phyloP scores from a whole-genome alignment of 73 alveolate species.

The Durusdinium trenchii region DNA sequence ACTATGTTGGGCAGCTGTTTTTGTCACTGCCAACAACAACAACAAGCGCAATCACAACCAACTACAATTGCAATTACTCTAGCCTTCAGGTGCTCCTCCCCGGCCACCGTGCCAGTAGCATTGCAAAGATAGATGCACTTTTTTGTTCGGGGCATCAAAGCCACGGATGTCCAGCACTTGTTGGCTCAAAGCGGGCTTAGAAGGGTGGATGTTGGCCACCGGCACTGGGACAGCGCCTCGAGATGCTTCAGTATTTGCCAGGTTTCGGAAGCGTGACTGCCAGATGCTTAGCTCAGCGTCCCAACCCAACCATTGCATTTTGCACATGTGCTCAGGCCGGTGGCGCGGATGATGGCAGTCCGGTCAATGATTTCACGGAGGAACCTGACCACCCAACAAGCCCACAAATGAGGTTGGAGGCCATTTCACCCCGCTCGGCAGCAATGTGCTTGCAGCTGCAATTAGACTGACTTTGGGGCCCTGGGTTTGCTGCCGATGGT shows the following conservation, averaged over 20 bases:
- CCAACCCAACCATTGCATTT: neutral
- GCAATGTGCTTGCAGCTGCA: conserved; percentile 46
- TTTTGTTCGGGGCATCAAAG: too few species aligned
- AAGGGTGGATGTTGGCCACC: too few species aligned
- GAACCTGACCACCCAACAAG: conserved; percentile 15
- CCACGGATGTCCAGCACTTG: too few species aligned
- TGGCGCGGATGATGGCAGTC: conserved; percentile 37
- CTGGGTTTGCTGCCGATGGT: neutral
- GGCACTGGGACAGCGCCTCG: too few species aligned
- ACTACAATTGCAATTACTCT: too few species aligned
- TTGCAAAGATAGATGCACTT: too few species aligned
- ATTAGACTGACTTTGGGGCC: neutral
- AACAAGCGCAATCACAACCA: too few species aligned
- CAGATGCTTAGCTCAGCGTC: neutral
- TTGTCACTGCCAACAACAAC: too few species aligned
- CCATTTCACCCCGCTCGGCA: conserved; percentile 34
- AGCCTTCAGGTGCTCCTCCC: too few species aligned
- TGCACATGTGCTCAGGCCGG: neutral
- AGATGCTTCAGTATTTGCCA: conserved; percentile 52
- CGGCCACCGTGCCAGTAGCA: too few species aligned
- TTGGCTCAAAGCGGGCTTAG: too few species aligned
- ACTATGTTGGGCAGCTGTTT: too few species aligned
- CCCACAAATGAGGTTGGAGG: conserved; percentile 65
- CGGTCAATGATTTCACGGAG: conserved; percentile 51
- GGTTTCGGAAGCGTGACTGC: conserved; percentile 54